Evolutionary conservation across 208 protist species (phyloP).

Genomic region (Polymyxa betae): DNA sequence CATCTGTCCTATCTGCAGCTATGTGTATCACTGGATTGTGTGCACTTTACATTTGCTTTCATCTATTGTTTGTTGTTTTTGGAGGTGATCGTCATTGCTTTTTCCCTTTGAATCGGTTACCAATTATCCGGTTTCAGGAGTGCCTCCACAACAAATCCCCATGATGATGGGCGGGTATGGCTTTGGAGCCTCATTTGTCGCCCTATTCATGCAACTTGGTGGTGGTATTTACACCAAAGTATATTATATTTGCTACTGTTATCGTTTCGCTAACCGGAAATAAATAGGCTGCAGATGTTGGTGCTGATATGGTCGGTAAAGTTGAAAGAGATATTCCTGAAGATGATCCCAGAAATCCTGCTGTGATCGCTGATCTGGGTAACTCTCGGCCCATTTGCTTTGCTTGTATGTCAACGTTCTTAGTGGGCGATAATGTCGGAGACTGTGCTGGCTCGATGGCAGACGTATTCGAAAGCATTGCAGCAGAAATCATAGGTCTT

Average conservation of each 20-base stretch:
- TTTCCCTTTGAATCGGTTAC: background rate
- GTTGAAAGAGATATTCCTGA: constrained; percentile 91
- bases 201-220: constrained; percentile 91
- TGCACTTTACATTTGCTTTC: constrained; percentile 67
- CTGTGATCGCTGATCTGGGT: constrained; percentile 88
- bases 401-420: background rate
- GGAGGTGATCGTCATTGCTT: background rate
- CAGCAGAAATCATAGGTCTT: constrained; percentile 84
- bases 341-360: constrained; percentile 92
- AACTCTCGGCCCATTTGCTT: background rate
- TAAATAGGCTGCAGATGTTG: constrained; percentile 84
- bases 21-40: constrained; percentile 73
- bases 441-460: constrained; percentile 91
- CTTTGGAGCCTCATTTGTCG: constrained; percentile 89
- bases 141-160: constrained; percentile 63
- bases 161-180: constrained; percentile 85
- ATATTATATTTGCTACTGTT: background rate
- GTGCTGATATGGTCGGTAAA: constrained; percentile 91
- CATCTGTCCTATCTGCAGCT: constrained; percentile 71
- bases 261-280: background rate
- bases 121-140: constrained; percentile 36
- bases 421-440: constrained; percentile 90
- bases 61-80: constrained; percentile 67
- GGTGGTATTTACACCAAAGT: constrained; percentile 92
- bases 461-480: constrained; percentile 93